Percentiles rank a stretch among this genome's conserved stretches.
Evolutionary conservation across 2,329 filamentous ascomycete genomes (phyloP).

Genomic region (Aspergillus glaucus): DNA sequence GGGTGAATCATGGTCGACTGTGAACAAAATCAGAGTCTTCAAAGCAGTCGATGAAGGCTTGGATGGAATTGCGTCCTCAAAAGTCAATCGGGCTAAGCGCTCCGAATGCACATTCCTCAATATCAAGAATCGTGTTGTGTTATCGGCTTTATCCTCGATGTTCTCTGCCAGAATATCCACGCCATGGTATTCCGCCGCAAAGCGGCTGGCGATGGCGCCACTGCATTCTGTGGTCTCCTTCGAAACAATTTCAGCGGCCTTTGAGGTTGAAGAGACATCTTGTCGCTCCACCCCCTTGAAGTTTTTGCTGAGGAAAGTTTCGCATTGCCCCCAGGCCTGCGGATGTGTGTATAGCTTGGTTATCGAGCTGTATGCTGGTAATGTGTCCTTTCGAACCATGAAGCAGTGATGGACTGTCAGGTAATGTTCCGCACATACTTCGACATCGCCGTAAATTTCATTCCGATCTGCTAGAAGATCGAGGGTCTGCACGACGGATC

Average conservation of each 20-base stretch:
- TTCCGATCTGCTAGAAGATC: slow-evolving; percentile 78
- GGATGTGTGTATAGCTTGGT: slow-evolving; percentile 83
- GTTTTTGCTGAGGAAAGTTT: slow-evolving; percentile 62
- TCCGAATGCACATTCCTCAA: slow-evolving; percentile 31
- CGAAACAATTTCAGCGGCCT: slow-evolving; percentile 69
- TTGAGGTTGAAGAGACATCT: slow-evolving; percentile 79
- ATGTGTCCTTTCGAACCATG: slow-evolving; percentile 44
- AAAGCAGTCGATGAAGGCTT: slow-evolving; percentile 10
- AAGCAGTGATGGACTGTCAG: slow-evolving; percentile 85
- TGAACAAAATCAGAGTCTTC: slow-evolving; percentile 79
- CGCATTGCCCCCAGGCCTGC: slow-evolving; percentile 91
- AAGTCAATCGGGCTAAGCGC: slow-evolving; percentile 12
- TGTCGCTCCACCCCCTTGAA: slow-evolving; percentile 71
- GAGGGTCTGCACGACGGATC: slow-evolving; percentile 81
- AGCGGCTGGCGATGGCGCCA: slow-evolving; percentile 71
- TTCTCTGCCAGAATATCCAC: slow-evolving; percentile 59
- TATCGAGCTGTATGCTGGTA: slow-evolving; percentile 51
- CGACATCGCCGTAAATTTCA: slow-evolving; percentile 58
- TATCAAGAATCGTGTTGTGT: slow-evolving; percentile 44
- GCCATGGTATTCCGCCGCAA: slow-evolving; percentile 63
- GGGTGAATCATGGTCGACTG: slow-evolving; percentile 66
- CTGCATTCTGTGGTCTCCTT: slow-evolving; percentile 52
- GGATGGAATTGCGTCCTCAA: slow-evolving; percentile 12
- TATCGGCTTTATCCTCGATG: slow-evolving; percentile 43
- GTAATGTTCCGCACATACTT: slow-evolving; percentile 77